These are phyloP conservation scores for Cordyceps fumosorosea DNA, from an alignment of 2,329 filamentous ascomycete genomes.

Conservation along the genomic window DNA sequence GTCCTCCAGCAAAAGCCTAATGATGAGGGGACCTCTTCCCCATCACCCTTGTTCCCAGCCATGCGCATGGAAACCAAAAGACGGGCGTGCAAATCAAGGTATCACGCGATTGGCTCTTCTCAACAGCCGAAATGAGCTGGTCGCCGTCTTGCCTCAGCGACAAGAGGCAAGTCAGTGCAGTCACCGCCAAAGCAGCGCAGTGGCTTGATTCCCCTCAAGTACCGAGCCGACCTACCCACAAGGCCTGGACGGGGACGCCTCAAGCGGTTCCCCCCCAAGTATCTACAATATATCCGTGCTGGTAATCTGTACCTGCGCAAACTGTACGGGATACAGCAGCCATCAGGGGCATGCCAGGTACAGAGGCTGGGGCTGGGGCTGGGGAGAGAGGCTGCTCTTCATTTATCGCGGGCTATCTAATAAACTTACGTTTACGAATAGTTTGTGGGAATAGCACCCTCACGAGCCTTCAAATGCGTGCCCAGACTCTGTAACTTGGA, in stretches of 20 bases:
- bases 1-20: too few species aligned
- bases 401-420: too few species aligned
- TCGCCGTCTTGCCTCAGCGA: too few species aligned
- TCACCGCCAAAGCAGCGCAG: neutral
- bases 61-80: slow-evolving; percentile 5
- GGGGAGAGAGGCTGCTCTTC: neutral
- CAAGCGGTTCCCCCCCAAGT: too few species aligned
- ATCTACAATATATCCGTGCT: too few species aligned
- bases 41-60: neutral
- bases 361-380: neutral
- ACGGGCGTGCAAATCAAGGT: neutral
- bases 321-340: neutral
- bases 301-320: neutral
- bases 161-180: neutral
- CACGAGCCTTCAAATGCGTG: neutral
- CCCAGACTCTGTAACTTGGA: neutral
- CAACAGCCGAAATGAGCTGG: neutral
- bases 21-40: neutral
- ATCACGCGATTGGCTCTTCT: neutral
- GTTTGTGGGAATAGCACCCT: too few species aligned
- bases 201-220: slow-evolving; percentile 1
- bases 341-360: neutral
- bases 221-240: neutral
- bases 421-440: too few species aligned
- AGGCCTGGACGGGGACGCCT: neutral